phyloP scores from a whole-genome alignment of 108 stramenopile genomes.

The Fragilaria crotonensis region DNA sequence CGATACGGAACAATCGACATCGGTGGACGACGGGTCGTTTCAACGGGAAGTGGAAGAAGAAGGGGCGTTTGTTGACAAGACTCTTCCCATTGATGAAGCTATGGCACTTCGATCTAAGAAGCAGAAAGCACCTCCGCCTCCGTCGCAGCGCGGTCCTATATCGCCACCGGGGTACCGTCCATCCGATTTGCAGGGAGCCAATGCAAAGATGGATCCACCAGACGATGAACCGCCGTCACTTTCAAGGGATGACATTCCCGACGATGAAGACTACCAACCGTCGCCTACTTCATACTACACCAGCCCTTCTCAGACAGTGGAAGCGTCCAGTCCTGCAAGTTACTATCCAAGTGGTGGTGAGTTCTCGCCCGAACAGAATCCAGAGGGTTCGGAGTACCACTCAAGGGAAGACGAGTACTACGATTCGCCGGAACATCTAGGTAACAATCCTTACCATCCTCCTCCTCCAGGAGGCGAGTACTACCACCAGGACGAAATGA shows the following conservation, averaged over 20 bases:
- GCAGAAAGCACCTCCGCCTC: not conserved
- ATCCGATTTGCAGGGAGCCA: not conserved
- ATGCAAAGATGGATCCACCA: constrained; percentile 30
- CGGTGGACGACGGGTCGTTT: no score
- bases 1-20: not conserved
- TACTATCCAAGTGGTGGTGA: no score
- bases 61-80: constrained; percentile 24
- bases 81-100: constrained; percentile 6
- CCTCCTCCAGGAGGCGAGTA: not conserved
- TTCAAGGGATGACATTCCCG: not conserved
- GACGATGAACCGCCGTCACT: constrained; percentile 51
- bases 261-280: constrained; percentile 15
- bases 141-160: not conserved
- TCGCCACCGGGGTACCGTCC: not conserved
- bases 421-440: not conserved
- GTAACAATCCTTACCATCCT: not conserved
- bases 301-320: no score
- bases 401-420: constrained; percentile 4
- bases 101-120: constrained; percentile 1
- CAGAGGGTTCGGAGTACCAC: not conserved
- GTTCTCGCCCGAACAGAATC: no score
- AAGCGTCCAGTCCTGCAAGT: no score
- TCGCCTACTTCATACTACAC: no score
- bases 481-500: no score
- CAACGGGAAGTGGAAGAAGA: constrained; percentile 28